Evolutionary conservation across 352 stramenopile genomes (phyloP), one percentile per base, ranked within the genome.

Genomic region (Phytophthora cactorum): DNA sequence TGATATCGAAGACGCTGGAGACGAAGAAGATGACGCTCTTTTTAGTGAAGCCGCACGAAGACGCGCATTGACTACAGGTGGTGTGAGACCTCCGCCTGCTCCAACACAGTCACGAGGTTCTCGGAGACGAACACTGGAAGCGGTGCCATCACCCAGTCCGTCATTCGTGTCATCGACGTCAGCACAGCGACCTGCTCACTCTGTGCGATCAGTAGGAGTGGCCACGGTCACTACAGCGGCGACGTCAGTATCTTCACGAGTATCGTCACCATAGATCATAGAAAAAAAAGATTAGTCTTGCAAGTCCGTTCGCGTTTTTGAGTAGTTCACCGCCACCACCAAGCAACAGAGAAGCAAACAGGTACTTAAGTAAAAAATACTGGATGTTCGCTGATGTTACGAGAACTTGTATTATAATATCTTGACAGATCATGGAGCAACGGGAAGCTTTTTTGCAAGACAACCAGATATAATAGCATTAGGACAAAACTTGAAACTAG

Each of bases 101-200:
- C 60, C 67, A 50, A 5, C 59, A 54, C 47, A 66, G 11, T 22
- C 22, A 55, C 49, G 15, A 14, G 34, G n/a, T 32, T 49, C 44
- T 49, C 56, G 65, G 32, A 53, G 72, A 63, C 68, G 47, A 62
- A 59, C 63, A 17, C 43, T 74, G 3, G 68, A 69, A 34, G 45
- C 52, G 27, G 17, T 56, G 15, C 50, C 52, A 51, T 63, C 53
- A 38, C 64, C 53, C 3, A 58, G 31, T 53, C 31, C 62, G 29
- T 68, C 63, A 4, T 66, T 68, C 32, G 51, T 74, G 27, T 69
- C 70, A 27, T 72, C 67, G 45, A 70, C 52, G n/a, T 78, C 74
- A 38, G 70, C 47, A 10, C 66, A 68, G 31, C 50, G 32, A 6
- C 61, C 56, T 12, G 29, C 64, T 32, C 44, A 47, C 29, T 74